Evolutionary conservation across 192 early-diverging fungal species (phyloP).

Genomic region (Spizellomyces sp.): DNA sequence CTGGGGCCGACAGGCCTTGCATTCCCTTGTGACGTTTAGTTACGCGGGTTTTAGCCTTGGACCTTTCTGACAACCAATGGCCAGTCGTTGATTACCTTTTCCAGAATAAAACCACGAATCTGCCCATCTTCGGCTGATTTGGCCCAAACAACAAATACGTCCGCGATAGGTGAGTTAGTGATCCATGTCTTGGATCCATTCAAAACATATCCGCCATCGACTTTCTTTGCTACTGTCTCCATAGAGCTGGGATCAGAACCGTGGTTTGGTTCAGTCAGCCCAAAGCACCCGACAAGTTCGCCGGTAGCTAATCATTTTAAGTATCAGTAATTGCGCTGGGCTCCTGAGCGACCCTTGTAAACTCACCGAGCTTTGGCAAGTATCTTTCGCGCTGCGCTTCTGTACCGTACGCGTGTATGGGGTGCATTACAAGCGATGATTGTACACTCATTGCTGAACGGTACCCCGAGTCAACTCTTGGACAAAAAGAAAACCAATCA

Average conservation of each 20-base stretch:
- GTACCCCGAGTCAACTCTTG: conserved; percentile 91
- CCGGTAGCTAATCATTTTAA: conserved; percentile 69
- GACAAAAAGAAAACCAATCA: not conserved
- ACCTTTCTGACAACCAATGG: not conserved
- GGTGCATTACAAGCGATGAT: conserved; percentile 98
- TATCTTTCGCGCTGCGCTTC: conserved; percentile 89
- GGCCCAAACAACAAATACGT: conserved; percentile 96
- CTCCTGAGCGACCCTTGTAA: not conserved
- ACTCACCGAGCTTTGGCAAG: conserved; percentile 77
- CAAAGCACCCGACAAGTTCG: conserved; percentile 88
- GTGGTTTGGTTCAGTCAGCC: conserved; percentile 97
- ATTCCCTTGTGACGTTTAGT: conserved; percentile 60
- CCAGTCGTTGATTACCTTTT: conserved; percentile 59
- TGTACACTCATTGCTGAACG: conserved; percentile 98
- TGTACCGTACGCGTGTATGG: conserved; percentile 94
- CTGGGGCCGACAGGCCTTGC: conserved; percentile 85
- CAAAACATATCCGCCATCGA: conserved; percentile 70
- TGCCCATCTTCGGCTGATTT: conserved; percentile 75
- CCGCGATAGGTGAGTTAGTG: conserved; percentile 97
- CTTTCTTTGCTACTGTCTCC: conserved; percentile 85
- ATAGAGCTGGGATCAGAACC: conserved; percentile 92
- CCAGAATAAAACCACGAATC: conserved; percentile 94
- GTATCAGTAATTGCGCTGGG: not conserved
- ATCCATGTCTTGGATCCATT: conserved; percentile 98
- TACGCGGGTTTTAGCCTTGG: not conserved